Conservation (phyloP, 2,329 filamentous ascomycete genomes). For the Penicillium sp. region DNA sequence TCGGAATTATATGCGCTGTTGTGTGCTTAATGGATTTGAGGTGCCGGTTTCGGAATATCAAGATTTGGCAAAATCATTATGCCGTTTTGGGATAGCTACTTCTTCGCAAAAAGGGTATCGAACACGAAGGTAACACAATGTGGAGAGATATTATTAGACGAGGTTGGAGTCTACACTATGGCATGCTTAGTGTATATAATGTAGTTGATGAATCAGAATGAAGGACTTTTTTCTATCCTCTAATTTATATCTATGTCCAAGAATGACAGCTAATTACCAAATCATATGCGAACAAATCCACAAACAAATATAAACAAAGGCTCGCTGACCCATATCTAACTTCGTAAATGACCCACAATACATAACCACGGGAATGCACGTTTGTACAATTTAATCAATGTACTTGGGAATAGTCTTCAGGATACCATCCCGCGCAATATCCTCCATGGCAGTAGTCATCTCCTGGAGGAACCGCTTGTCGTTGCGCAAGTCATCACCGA, state of each 20-base stretch:
- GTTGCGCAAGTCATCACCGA: conserved; percentile 56
- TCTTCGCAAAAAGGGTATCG: no score
- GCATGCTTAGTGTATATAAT: not conserved
- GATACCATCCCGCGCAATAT: conserved; percentile 53
- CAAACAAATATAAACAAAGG: not conserved
- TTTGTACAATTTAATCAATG: conserved; percentile 36
- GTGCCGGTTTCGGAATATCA: no score
- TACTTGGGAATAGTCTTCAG: conserved; percentile 57
- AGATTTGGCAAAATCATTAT: no score
- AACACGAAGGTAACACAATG: no score
- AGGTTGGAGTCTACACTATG: no score
- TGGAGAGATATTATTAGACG: no score
- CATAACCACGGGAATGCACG: not conserved
- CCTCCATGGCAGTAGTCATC: conserved; percentile 53
- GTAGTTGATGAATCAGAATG: not conserved
- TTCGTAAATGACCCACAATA: not conserved
- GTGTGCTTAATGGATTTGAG: no score
- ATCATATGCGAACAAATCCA: not conserved
- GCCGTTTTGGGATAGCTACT: no score
- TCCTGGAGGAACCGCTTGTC: conserved; percentile 55
- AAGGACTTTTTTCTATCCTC: conserved; percentile 4
- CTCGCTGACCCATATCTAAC: not conserved
- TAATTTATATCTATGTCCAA: conserved; percentile 1
- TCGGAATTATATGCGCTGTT: no score
- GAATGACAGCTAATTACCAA: not conserved